Conservation (phyloP, 2,329 filamentous ascomycete genomes). For the Fusarium tanahbumbuense region DNA sequence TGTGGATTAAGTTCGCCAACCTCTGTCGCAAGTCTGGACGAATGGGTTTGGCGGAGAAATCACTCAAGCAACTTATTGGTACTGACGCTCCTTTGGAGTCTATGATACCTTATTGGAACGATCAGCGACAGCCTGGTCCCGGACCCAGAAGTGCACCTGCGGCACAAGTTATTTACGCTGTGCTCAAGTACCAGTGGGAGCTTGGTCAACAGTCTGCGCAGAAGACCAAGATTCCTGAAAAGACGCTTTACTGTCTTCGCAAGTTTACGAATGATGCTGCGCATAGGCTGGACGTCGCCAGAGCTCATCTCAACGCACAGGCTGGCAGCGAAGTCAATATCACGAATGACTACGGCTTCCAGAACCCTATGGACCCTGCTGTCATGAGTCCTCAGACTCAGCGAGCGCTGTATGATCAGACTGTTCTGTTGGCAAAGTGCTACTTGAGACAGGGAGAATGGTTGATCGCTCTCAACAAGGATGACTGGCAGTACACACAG, state of each 20-base stretch:
- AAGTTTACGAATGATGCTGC: conserved; percentile 71
- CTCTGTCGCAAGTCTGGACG: conserved; percentile 96
- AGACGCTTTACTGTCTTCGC: conserved; percentile 68
- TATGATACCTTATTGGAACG: conserved; percentile 70
- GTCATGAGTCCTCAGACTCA: conserved; percentile 63
- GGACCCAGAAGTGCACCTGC: conserved; percentile 63
- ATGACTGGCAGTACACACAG: conserved; percentile 88
- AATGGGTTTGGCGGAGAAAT: conserved; percentile 95
- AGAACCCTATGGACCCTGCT: conserved; percentile 58
- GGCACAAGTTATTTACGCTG: conserved; percentile 93
- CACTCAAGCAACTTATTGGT: conserved; percentile 88
- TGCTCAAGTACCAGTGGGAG: conserved; percentile 97
- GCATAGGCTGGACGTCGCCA: conserved; percentile 64
- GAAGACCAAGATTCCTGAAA: conserved; percentile 61
- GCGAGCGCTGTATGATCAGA: conserved; percentile 68
- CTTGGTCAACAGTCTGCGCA: conserved; percentile 72
- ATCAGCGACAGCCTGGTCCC: conserved; percentile 32
- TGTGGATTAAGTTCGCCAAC: conserved; percentile 99
- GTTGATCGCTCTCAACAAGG: conserved; percentile 86
- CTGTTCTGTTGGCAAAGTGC: conserved; percentile 87
- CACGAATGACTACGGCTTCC: conserved; percentile 62
- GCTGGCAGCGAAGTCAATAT: conserved; percentile 59
- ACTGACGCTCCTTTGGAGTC: conserved; percentile 71
- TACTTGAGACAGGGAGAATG: conserved; percentile 97
- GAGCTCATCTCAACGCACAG: conserved; percentile 62